phyloP scores from a whole-genome alignment of 257 asterid species.

The Scutellaria baicalensis region DNA sequence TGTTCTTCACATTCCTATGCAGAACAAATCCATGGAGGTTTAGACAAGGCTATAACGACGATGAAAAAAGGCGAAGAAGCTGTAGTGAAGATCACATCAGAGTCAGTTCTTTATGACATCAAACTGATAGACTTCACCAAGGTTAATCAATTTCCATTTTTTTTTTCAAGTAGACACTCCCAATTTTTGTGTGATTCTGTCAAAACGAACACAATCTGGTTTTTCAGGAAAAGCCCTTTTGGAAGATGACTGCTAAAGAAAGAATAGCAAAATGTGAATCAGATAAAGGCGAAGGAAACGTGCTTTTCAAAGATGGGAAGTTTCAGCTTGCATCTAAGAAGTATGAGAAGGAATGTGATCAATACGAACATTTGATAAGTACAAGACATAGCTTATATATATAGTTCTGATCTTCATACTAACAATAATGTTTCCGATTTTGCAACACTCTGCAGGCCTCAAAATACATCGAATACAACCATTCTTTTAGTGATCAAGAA shows the following conservation, averaged over 20 bases:
- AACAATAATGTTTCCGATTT: not conserved
- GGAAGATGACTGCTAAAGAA: constrained; percentile 56
- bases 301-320: constrained; percentile 38
- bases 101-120: constrained; percentile 33
- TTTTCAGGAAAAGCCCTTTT: constrained; percentile 51
- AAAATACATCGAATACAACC: constrained; percentile 37
- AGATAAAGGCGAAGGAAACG: constrained; percentile 43
- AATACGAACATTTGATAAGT: not conserved
- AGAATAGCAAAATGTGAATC: constrained; percentile 30
- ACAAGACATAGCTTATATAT: not conserved
- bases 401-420: not conserved
- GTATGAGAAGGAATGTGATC: constrained; percentile 57
- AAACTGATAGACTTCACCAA: constrained; percentile 43
- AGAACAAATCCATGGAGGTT: constrained; percentile 36
- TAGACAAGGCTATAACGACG: constrained; percentile 53
- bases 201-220: not conserved
- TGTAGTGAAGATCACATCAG: constrained; percentile 30
- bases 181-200: not conserved
- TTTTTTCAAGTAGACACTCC: not conserved
- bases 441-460: constrained; percentile 34
- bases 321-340: constrained; percentile 43
- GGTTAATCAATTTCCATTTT: constrained; percentile 16
- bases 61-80: constrained; percentile 71
- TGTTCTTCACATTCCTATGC: not conserved
- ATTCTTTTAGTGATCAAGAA: constrained; percentile 36